Evolutionary conservation across 1,139 yeast species (phyloP).

Genomic region (Sugiyamaella pinicola): DNA sequence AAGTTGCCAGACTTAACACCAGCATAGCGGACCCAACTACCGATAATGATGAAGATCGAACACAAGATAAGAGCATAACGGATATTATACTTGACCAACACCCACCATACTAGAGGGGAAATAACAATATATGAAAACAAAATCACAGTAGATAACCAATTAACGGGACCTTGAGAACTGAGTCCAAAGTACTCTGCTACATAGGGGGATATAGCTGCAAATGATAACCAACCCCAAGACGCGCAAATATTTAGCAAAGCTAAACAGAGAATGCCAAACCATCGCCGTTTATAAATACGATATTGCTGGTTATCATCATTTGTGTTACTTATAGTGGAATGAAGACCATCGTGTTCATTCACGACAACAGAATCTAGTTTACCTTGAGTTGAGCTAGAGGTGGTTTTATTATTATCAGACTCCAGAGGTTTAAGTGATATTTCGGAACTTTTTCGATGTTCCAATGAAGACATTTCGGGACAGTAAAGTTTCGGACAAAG

Average conservation of each 20-base stretch:
- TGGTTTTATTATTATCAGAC: conserved; percentile 3
- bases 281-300: conserved; percentile 40
- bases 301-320: conserved; percentile 21
- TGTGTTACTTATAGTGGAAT: neutral
- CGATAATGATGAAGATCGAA: conserved; percentile 36
- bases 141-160: conserved; percentile 44
- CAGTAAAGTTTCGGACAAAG: neutral
- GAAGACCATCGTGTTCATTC: neutral
- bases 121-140: conserved; percentile 39
- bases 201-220: conserved; percentile 40
- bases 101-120: conserved; percentile 38
- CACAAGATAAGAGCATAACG: conserved; percentile 35
- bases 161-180: conserved; percentile 39
- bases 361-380: neutral
- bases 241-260: conserved; percentile 40
- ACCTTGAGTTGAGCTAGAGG: neutral
- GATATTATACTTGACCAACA: conserved; percentile 32
- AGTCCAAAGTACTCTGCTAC: conserved; percentile 35
- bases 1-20: conserved; percentile 36
- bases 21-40: conserved; percentile 42
- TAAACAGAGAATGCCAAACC: conserved; percentile 41
- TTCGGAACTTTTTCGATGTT: conserved; percentile 1
- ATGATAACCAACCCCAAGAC: conserved; percentile 45
- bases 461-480: neutral
- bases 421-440: neutral